Percentiles rank a stretch among this genome's conserved stretches.
Conservation (phyloP, 805 yeast species). For the Naumovozyma castellii region DNA sequence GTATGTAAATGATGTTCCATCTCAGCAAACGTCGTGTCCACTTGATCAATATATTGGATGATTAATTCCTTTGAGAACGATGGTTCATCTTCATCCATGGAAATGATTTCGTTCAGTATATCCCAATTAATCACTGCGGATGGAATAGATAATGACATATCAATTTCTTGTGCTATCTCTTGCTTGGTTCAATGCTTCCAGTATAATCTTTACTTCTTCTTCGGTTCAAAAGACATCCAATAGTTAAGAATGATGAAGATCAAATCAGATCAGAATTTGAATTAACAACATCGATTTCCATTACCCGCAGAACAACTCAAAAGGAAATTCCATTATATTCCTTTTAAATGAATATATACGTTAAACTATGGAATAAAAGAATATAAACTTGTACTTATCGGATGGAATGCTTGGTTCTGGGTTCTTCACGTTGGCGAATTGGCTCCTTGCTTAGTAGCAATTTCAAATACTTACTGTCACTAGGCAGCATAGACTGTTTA, state of each 20-base stretch:
- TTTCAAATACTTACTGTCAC: slow-evolving; percentile 36
- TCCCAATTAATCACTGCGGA: slow-evolving; percentile 77
- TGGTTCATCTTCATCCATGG: slow-evolving; percentile 95
- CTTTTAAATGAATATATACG: no score
- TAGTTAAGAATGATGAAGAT: no score
- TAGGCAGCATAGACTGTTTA: no score
- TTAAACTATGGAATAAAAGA: no score
- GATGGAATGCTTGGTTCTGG: not conserved
- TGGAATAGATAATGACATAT: slow-evolving; percentile 12
- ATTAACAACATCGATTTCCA: no score
- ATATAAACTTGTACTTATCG: not conserved
- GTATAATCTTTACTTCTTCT: no score
- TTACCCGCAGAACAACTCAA: no score
- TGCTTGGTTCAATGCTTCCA: no score
- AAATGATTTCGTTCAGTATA: slow-evolving; percentile 75
- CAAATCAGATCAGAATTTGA: no score
- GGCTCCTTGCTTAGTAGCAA: slow-evolving; percentile 49
- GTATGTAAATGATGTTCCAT: slow-evolving; percentile 42
- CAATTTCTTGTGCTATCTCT: not conserved
- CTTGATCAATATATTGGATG: slow-evolving; percentile 83
- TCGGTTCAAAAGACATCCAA: no score
- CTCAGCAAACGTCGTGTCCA: slow-evolving; percentile 63
- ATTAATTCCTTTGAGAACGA: slow-evolving; percentile 76
- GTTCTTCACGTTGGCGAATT: slow-evolving; percentile 52
- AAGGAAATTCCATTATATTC: no score